A percentile compares a stretch with the other conserved stretches of the same genome.
Conservation (phyloP, 179 eudicot species). For the Vitellaria paradoxa region DNA sequence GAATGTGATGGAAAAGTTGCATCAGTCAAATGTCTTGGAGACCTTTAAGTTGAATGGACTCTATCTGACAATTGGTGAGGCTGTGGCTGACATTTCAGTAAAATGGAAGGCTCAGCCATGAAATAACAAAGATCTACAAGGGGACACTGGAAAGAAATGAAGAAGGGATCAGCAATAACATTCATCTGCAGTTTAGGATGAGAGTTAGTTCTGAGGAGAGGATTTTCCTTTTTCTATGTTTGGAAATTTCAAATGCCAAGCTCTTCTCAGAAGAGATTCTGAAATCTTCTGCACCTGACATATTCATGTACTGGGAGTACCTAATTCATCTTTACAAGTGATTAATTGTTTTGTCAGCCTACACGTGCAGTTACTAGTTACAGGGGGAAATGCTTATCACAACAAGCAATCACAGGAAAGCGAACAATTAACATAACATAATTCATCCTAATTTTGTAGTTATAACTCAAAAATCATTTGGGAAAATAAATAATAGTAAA, state of each 20-base stretch:
- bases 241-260: neutral
- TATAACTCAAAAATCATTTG: no score
- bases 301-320: neutral
- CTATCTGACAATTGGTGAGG: slow-evolving; percentile 80
- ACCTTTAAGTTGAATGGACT: slow-evolving; percentile 62
- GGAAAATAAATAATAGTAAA: no score
- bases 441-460: no score
- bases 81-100: slow-evolving; percentile 67
- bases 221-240: neutral
- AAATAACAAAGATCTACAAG: slow-evolving; percentile 2
- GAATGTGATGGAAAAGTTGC: slow-evolving; percentile 81
- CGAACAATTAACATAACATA: no score
- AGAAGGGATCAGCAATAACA: neutral
- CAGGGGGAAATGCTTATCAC: no score
- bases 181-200: slow-evolving; percentile 1
- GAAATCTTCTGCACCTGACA: neutral
- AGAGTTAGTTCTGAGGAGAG: neutral
- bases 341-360: neutral
- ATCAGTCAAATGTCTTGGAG: slow-evolving; percentile 59
- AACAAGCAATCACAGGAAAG: no score
- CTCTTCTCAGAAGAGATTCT: slow-evolving; percentile 23
- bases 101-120: slow-evolving; percentile 60
- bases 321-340: neutral
- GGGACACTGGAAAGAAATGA: neutral
- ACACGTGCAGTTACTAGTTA: no score